Evolutionary conservation across 1,139 yeast species (phyloP), one percentile per base, ranked within the genome.

Genomic region (Saccharomyces pastorianus): DNA sequence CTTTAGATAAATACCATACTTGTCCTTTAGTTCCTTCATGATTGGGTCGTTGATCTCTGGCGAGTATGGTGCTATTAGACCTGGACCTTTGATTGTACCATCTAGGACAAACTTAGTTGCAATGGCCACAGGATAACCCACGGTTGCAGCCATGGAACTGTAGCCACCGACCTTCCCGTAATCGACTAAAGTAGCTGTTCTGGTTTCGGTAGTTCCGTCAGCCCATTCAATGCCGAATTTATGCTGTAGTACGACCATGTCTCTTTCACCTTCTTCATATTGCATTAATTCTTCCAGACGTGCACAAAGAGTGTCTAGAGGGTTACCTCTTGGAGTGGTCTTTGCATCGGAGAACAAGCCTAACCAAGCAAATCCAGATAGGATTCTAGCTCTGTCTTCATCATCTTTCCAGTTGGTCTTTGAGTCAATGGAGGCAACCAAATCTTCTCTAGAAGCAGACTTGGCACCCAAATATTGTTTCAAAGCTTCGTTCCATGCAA

Each of bases 61-160:
- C 60, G 89, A 77, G 81, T 88, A 88, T 69, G 99, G 99, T 55
- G 98, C 98, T 65, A 85, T 80, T 69, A 93, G 80, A 64, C 99
- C 99, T 52, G 89, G 85, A 59, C 78, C 79, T 66, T 79, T 77
- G 69, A 89, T 85, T 60, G 85, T 82, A 60, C 96, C 96, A 63
- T 86, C 81, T 67, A 93, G 80, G 62, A 93, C 88, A 74, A 88
- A 87, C 76, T 84, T 84, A 59, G 86, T 80, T 46, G 98, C 99
- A 71, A 93, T 96, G 57, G 97, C 97, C 75, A 96, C 93, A 63
- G 99, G 99, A 62, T 90, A 93, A 77, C 99, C 99, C 56, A 93
- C 99, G 64, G 89, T 81, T 72, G 93, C 91, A 64, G 99, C 99
- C 99, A 93, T 93, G 51, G 98, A 91, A 48, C 96, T 87, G 82